Evolutionary conservation across 495 filamentous ascomycete species (phyloP).

Genomic region (Umbilicaria muhlenbergii): DNA sequence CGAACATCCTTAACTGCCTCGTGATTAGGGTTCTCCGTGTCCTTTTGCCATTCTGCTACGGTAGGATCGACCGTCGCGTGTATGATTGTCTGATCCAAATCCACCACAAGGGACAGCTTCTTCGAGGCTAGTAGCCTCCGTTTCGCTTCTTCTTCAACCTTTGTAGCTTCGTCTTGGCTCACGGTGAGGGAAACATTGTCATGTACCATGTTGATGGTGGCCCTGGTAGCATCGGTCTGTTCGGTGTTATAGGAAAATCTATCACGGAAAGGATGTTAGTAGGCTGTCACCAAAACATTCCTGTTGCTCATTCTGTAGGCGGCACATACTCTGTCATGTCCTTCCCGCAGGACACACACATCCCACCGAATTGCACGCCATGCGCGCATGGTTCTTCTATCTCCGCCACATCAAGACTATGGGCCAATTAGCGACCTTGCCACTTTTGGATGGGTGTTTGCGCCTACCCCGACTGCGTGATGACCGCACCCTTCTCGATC

Average conservation of each 20-base stretch:
- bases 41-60: slow-evolving; percentile 84
- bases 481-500: slow-evolving; percentile 53
- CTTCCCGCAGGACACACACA: slow-evolving; percentile 87
- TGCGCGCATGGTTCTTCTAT: slow-evolving; percentile 89
- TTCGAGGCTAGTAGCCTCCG: slow-evolving; percentile 57
- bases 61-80: slow-evolving; percentile 96
- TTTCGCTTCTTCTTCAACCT: slow-evolving; percentile 74
- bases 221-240: slow-evolving; percentile 51
- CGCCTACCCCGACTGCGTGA: slow-evolving; percentile 31
- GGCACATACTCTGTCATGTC: slow-evolving; percentile 73
- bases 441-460: background rate
- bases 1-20: slow-evolving; percentile 77
- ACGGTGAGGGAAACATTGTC: slow-evolving; percentile 69
- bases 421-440: background rate
- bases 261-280: background rate
- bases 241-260: slow-evolving; percentile 46
- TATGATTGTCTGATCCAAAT: slow-evolving; percentile 96
- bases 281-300: background rate
- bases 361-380: slow-evolving; percentile 73
- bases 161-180: slow-evolving; percentile 56
- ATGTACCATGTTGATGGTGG: slow-evolving; percentile 84
- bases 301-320: background rate
- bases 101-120: slow-evolving; percentile 87
- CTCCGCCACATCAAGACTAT: slow-evolving; percentile 44
- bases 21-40: slow-evolving; percentile 79